Evolutionary conservation across 2,329 filamentous ascomycete species (phyloP), one percentile per base, ranked within the genome.

Genomic region (Fusarium globosum): DNA sequence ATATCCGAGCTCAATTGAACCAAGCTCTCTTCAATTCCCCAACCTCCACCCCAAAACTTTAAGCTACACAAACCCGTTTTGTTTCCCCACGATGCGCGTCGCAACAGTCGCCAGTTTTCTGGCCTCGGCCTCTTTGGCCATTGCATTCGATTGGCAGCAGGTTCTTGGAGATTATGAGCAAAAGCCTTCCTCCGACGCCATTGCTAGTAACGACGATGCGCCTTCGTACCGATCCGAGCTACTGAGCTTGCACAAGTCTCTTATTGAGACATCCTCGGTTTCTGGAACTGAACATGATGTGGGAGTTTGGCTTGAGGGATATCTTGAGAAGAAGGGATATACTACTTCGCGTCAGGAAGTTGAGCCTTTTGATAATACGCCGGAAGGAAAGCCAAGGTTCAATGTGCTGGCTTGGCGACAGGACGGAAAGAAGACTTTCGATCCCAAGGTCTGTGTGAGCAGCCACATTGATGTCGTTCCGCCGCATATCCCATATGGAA

Each of bases 381-480:
- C 74, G 8, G 65, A 64, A 21, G 76, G 71, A 45, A 65, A 75
- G 23, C 72, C 77, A 33, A 79, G 82, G 57, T 95, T 92, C 85
- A 97, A 97, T 78, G 86, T 97, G 55, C 85, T 95, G 45, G 95
- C 95, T 4, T 94, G 86, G 86, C 85, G 83, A 2, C 82, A 89
- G 68, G 76, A 76, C 5, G 80, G 59, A 12, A 55, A 69, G 12
- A 65, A 82, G 52, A 81, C 82, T 21, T 85, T 86, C 42, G 83
- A 86, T 15, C 88, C 91, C 4, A 87, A 86, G 39, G 85, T 94
- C 16, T 84, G 94, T n/a, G 82, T 95, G 4, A 91, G 91, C 3
- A 95, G 92, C 64, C 95, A 97, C 80, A 96, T 97, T 77, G 95
- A 98, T 77, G 88, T 88, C 5, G 92, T 94, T 0, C 92, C 93